phyloP scores from a whole-genome alignment of 177 flowering plant genomes.

The Vitis hybrid region DNA sequence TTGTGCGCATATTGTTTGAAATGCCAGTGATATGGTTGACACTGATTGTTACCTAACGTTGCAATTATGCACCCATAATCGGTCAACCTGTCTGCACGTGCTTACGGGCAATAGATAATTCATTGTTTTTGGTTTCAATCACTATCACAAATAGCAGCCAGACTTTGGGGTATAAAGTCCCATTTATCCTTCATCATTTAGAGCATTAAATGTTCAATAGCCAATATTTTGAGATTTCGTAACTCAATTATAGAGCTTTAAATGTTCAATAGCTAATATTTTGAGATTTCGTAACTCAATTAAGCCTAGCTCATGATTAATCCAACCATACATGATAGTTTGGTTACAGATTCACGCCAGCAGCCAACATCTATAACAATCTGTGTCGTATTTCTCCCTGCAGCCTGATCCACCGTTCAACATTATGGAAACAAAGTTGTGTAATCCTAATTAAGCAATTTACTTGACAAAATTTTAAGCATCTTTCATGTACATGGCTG shows the following conservation, averaged over 20 bases:
- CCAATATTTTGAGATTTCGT: too few relatives aligned
- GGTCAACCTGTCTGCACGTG: not conserved
- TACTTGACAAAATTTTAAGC: not conserved
- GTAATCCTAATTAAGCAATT: not conserved
- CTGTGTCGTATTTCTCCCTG: too few relatives aligned
- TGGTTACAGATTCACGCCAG: too few relatives aligned
- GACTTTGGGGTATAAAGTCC: not conserved
- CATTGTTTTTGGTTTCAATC: not conserved
- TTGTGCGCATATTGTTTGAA: not conserved
- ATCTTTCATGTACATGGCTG: not conserved
- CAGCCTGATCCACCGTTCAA: too few relatives aligned
- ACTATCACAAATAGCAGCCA: not conserved
- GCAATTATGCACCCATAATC: not conserved
- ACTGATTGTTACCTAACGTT: slow-evolving; percentile 3
- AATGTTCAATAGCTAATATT: too few relatives aligned
- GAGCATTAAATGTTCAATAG: too few relatives aligned
- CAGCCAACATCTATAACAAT: too few relatives aligned
- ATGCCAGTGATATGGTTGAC: not conserved
- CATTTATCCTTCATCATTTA: not conserved
- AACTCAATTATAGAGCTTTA: too few relatives aligned
- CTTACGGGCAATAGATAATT: not conserved
- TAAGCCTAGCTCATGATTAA: too few relatives aligned
- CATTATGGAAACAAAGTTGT: too few relatives aligned
- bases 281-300: too few relatives aligned
- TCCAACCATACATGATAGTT: too few relatives aligned